Evolutionary conservation across 2,329 filamentous ascomycete genomes (phyloP).

Genomic region (Botryotinia narcissicola): DNA sequence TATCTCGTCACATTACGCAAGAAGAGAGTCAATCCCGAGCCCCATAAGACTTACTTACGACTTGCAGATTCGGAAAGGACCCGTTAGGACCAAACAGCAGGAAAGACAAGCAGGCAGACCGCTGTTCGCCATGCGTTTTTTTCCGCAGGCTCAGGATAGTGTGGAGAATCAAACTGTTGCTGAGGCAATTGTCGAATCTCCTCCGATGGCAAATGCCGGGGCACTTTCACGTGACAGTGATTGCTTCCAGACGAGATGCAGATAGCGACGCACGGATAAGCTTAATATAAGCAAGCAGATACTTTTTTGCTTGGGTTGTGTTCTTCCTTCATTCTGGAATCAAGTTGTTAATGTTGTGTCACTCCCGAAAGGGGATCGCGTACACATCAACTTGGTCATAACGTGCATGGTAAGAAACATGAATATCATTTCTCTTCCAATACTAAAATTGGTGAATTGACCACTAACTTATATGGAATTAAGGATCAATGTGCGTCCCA

Average conservation of each 20-base stretch:
- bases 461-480: not conserved
- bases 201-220: not conserved
- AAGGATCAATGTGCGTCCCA: not conserved
- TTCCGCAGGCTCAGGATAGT: not conserved
- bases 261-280: conserved; percentile 17
- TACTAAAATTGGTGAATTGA: not conserved
- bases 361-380: conserved; percentile 20
- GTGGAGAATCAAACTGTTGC: conserved; percentile 14
- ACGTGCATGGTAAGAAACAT: not conserved
- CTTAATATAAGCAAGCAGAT: conserved; percentile 21
- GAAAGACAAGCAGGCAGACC: conserved; percentile 18
- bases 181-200: conserved; percentile 15
- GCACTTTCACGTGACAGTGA: conserved; percentile 1
- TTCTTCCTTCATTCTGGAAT: conserved; percentile 6
- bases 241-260: not conserved
- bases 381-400: not conserved
- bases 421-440: not conserved
- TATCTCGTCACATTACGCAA: conserved; percentile 23
- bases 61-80: conserved; percentile 20
- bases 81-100: conserved; percentile 6
- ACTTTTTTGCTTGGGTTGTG: conserved; percentile 7
- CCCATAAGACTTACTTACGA: conserved; percentile 14
- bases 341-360: conserved; percentile 20
- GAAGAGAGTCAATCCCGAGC: conserved; percentile 15
- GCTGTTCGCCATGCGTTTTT: conserved; percentile 21